A percentile compares a stretch with the other conserved stretches of the same genome.
phyloP scores from a whole-genome alignment of 345 rosid genomes.

The Geranium brycei region DNA sequence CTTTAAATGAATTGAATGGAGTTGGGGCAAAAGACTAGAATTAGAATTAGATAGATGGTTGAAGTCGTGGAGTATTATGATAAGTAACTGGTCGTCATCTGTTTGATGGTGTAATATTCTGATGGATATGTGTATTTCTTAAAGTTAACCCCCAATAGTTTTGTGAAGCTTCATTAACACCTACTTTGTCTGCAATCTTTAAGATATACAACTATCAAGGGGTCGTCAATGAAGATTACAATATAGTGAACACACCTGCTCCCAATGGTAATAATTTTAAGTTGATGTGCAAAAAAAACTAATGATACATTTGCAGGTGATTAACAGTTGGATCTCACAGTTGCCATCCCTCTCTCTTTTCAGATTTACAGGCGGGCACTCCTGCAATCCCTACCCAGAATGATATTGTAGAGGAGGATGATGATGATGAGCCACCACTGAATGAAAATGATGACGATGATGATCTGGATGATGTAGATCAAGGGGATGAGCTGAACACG shows the following conservation, averaged over 20 bases:
- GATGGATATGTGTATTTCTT: no score
- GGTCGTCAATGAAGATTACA: conserved; percentile 68
- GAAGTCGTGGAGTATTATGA: no score
- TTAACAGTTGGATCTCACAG: neutral
- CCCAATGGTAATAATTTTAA: conserved; percentile 41
- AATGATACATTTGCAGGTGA: neutral
- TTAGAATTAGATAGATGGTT: neutral
- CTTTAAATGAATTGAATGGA: neutral
- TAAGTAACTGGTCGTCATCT: no score
- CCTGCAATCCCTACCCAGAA: conserved; percentile 39
- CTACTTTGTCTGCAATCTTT: conserved; percentile 7
- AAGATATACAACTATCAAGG: conserved; percentile 96
- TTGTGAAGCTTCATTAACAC: conserved; percentile 4
- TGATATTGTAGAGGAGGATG: conserved; percentile 47
- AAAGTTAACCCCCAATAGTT: neutral
- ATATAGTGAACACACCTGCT: conserved; percentile 80
- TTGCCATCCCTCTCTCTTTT: conserved; percentile 10
- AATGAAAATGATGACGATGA: conserved; percentile 91
- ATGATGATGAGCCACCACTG: conserved; percentile 68
- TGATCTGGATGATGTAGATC: conserved; percentile 67
- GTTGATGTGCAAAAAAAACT: neutral
- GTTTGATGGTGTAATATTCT: no score
- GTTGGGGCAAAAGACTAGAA: neutral
- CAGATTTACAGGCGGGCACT: conserved; percentile 70
- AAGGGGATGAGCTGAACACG: conserved; percentile 83